A percentile compares a stretch with the other conserved stretches of the same genome.
These are phyloP conservation scores for Xanthoceras sorbifolium DNA, from an alignment of 345 rosid species.

Conservation along the genomic window DNA sequence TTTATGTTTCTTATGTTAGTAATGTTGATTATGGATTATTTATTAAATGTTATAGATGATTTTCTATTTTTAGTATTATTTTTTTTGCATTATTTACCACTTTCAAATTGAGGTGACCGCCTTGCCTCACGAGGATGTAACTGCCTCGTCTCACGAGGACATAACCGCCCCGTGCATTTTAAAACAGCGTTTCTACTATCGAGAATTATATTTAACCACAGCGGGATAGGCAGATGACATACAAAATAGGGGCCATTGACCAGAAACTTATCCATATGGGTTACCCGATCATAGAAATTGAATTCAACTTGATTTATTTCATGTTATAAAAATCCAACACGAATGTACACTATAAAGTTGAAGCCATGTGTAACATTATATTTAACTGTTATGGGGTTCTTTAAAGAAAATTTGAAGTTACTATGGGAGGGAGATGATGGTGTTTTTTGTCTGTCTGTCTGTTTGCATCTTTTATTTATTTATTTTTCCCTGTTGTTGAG, in stretches of 20 bases:
- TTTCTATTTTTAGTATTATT: too few relatives aligned
- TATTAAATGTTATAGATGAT: too few relatives aligned
- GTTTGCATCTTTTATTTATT: not conserved
- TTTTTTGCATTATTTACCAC: too few relatives aligned
- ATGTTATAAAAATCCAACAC: not conserved
- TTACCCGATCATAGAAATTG: not conserved
- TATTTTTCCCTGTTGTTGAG: not conserved
- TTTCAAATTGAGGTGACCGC: too few relatives aligned
- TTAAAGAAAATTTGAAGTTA: not conserved
- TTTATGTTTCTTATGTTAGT: too few relatives aligned
- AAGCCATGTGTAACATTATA: not conserved
- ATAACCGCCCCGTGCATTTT: too few relatives aligned
- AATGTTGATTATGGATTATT: too few relatives aligned
- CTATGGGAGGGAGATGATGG: not conserved
- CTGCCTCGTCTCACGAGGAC: too few relatives aligned
- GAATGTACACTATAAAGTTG: not conserved
- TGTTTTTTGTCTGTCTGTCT: not conserved
- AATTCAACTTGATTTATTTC: not conserved
- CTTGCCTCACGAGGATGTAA: too few relatives aligned
- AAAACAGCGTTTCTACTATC: too few relatives aligned
- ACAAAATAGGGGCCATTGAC: not conserved
- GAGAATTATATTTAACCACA: too few relatives aligned
- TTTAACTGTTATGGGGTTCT: not conserved
- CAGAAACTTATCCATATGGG: too few relatives aligned
- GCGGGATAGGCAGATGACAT: not conserved